These are phyloP conservation scores for Aspergillus udagawae DNA, from an alignment of 2,329 filamentous ascomycete genomes.

Conservation along the genomic window DNA sequence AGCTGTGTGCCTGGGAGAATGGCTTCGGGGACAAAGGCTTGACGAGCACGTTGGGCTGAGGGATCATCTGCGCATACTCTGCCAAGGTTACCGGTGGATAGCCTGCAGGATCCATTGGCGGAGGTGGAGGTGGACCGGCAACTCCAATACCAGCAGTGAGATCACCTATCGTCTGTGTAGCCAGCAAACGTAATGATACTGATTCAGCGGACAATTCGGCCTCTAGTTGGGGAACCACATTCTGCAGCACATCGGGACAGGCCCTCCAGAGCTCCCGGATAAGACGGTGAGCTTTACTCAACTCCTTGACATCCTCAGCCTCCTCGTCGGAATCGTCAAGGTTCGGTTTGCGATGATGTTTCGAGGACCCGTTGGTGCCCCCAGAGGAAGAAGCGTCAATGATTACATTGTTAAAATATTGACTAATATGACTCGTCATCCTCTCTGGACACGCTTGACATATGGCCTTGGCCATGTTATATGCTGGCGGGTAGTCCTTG, in stretches of 20 bases:
- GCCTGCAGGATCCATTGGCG: conserved; percentile 71
- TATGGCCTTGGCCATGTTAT: conserved; percentile 93
- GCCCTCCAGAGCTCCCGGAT: conserved; percentile 93
- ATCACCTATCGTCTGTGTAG: conserved; percentile 91
- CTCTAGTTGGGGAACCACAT: conserved; percentile 90
- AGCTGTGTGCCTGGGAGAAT: conserved; percentile 76
- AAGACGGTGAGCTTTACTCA: conserved; percentile 83
- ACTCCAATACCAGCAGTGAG: conserved; percentile 92
- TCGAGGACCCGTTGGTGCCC: conserved; percentile 50
- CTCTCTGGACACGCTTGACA: conserved; percentile 87
- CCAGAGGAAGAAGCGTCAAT: conserved; percentile 71
- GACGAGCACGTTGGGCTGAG: conserved; percentile 61
- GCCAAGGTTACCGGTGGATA: conserved; percentile 63
- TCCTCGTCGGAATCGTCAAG: conserved; percentile 63
- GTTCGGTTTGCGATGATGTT: conserved; percentile 44
- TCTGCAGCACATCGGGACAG: conserved; percentile 79
- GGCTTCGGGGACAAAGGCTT: conserved; percentile 83
- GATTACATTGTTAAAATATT: conserved; percentile 96
- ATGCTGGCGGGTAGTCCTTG: conserved; percentile 86
- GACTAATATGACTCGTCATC: conserved; percentile 90
- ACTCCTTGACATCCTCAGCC: conserved; percentile 79
- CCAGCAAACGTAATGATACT: conserved; percentile 76
- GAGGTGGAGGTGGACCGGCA: conserved; percentile 72
- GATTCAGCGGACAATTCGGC: conserved; percentile 90
- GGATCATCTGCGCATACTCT: conserved; percentile 49